Evolutionary conservation across 208 protist species (phyloP).

Genomic region (Angomonas ambiguus): DNA sequence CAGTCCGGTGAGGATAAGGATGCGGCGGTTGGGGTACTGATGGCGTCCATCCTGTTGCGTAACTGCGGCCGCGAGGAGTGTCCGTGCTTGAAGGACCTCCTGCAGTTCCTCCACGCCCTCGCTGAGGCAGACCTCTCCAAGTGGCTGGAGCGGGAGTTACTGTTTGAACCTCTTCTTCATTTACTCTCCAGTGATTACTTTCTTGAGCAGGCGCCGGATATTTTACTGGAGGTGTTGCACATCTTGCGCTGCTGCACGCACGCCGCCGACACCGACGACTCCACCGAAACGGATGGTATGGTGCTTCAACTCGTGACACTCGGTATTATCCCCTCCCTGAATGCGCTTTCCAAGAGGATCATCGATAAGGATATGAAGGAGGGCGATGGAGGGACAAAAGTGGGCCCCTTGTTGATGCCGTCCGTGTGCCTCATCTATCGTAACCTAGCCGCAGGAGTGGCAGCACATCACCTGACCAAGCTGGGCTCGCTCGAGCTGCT

Average conservation of each 20-base stretch:
- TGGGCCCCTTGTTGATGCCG: slow-evolving; percentile 19
- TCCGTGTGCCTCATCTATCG: slow-evolving; percentile 30
- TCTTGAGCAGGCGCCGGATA: slow-evolving; percentile 14
- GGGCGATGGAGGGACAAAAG: background rate
- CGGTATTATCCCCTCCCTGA: slow-evolving; percentile 26
- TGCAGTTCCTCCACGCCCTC: slow-evolving; percentile 15
- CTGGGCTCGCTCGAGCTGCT: slow-evolving; percentile 42
- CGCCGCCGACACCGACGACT: background rate
- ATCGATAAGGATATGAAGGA: slow-evolving; percentile 1
- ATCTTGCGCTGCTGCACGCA: slow-evolving; percentile 18
- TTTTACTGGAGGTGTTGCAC: slow-evolving; percentile 27
- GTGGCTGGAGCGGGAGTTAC: slow-evolving; percentile 33
- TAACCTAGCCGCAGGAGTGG: slow-evolving; percentile 17
- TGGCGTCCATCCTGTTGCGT: background rate
- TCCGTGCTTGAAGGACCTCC: slow-evolving; percentile 12
- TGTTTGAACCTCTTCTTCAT: slow-evolving; percentile 40
- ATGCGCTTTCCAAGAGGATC: slow-evolving; percentile 21
- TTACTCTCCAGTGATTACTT: slow-evolving; percentile 16
- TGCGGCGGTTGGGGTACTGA: background rate
- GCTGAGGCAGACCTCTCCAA: slow-evolving; percentile 23
- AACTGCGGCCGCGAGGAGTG: slow-evolving; percentile 14
- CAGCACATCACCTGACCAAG: slow-evolving; percentile 22
- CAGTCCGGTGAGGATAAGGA: background rate
- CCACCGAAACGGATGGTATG: slow-evolving; percentile 16
- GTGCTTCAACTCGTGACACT: slow-evolving; percentile 28